Evolutionary conservation across 2,329 filamentous ascomycete genomes (phyloP).

Genomic region (Aspergillus fumigatiaffinis): DNA sequence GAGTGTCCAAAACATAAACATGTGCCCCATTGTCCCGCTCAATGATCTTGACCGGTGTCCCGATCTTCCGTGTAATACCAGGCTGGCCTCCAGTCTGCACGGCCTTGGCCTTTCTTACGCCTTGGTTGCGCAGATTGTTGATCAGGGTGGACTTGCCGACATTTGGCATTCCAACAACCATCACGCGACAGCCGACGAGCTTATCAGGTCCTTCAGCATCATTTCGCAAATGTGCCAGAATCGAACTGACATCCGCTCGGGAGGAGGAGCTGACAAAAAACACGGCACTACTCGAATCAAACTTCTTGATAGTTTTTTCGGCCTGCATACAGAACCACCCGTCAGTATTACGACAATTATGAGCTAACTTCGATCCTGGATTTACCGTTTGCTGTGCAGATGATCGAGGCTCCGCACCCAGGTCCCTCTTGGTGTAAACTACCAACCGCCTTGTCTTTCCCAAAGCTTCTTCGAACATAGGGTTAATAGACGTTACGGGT

Average conservation of each 20-base stretch:
- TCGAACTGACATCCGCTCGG: conserved; percentile 27
- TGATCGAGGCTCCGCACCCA: conserved; percentile 52
- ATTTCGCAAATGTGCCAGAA: conserved; percentile 30
- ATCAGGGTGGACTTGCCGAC: conserved; percentile 94
- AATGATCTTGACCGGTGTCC: conserved; percentile 76
- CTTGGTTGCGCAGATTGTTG: conserved; percentile 72
- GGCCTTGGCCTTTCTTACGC: conserved; percentile 64
- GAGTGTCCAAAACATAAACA: conserved; percentile 86
- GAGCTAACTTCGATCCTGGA: conserved; percentile 4
- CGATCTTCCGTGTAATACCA: conserved; percentile 82
- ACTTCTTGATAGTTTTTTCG: conserved; percentile 31
- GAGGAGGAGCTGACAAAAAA: conserved; percentile 35
- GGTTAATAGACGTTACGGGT: conserved; percentile 84
- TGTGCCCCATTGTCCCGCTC: conserved; percentile 54
- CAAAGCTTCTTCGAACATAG: conserved; percentile 75
- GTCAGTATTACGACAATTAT: not conserved
- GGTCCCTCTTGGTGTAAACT: conserved; percentile 87
- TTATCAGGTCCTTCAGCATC: conserved; percentile 35
- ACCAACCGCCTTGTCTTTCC: conserved; percentile 70
- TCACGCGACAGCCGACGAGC: conserved; percentile 75
- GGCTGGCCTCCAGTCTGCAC: conserved; percentile 82
- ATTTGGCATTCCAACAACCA: conserved; percentile 97
- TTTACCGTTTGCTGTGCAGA: conserved; percentile 39
- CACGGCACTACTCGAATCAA: conserved; percentile 30
- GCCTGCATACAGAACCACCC: conserved; percentile 15